phyloP scores from a whole-genome alignment of 345 rosid species.

The Durio zibethinus region DNA sequence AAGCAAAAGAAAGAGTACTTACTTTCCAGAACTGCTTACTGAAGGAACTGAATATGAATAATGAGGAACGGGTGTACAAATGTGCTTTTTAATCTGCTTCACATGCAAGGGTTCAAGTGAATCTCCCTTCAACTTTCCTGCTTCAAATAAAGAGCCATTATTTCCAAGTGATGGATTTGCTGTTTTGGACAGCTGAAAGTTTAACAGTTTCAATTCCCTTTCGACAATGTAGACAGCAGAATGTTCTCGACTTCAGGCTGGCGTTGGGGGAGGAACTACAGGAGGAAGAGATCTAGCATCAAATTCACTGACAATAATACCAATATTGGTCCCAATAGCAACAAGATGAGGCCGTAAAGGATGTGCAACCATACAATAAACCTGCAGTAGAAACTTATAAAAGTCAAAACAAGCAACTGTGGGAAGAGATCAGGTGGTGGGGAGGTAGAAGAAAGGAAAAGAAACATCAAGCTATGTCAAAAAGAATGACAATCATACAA shows the following conservation, averaged over 20 bases:
- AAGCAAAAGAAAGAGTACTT: slow-evolving; percentile 35
- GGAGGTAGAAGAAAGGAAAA: neutral
- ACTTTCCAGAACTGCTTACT: slow-evolving; percentile 97
- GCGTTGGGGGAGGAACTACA: slow-evolving; percentile 77
- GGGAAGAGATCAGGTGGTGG: neutral
- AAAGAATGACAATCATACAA: neutral
- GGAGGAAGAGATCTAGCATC: slow-evolving; percentile 93
- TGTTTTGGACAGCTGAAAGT: slow-evolving; percentile 77
- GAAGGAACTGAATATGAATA: slow-evolving; percentile 96
- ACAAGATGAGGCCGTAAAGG: slow-evolving; percentile 97
- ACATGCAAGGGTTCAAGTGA: slow-evolving; percentile 64
- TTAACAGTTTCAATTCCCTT: slow-evolving; percentile 82
- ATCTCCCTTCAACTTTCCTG: slow-evolving; percentile 82
- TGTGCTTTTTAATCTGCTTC: slow-evolving; percentile 85
- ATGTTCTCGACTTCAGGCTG: slow-evolving; percentile 86
- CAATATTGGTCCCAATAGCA: slow-evolving; percentile 91
- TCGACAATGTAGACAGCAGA: slow-evolving; percentile 84
- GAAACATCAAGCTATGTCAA: slow-evolving; percentile 11
- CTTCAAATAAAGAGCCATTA: slow-evolving; percentile 79
- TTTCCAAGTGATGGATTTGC: slow-evolving; percentile 86
- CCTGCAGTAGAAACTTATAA: slow-evolving; percentile 48
- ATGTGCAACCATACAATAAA: slow-evolving; percentile 98
- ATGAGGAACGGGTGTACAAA: slow-evolving; percentile 91
- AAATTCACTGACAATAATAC: slow-evolving; percentile 92
- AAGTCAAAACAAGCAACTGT: slow-evolving; percentile 21